These are phyloP conservation scores for Colletotrichum sublineola DNA, from an alignment of 2,329 filamentous ascomycete species.

Conservation along the genomic window DNA sequence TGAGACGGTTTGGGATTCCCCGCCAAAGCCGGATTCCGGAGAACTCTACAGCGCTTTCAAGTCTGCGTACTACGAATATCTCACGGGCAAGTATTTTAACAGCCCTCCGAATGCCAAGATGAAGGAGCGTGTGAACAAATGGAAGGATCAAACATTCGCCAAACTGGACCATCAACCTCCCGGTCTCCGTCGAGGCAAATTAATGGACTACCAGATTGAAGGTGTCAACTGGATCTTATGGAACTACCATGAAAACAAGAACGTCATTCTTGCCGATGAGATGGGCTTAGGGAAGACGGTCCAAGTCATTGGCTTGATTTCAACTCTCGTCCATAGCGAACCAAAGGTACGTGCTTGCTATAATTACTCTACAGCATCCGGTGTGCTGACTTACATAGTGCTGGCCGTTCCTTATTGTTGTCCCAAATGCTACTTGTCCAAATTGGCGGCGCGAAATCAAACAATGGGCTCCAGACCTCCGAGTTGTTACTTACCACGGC, in stretches of 20 bases:
- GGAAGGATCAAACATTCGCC: slow-evolving; percentile 75
- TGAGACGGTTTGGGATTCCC: slow-evolving; percentile 89
- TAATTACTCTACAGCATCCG: slow-evolving; percentile 18
- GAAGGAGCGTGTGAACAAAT: slow-evolving; percentile 75
- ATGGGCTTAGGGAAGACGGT: slow-evolving; percentile 99
- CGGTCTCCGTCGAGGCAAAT: slow-evolving; percentile 79
- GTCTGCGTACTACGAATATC: slow-evolving; percentile 87
- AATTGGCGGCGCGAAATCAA: slow-evolving; percentile 98
- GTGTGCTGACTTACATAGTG: slow-evolving; percentile 59
- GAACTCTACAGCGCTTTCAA: slow-evolving; percentile 84
- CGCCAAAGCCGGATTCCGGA: slow-evolving; percentile 74
- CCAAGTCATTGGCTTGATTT: slow-evolving; percentile 87
- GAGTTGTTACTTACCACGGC: slow-evolving; percentile 94
- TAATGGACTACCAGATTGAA: slow-evolving; percentile 95
- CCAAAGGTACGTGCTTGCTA: slow-evolving; percentile 58
- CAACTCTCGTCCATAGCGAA: slow-evolving; percentile 76
- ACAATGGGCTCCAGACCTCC: slow-evolving; percentile 87
- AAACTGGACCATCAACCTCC: slow-evolving; percentile 80
- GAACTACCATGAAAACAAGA: slow-evolving; percentile 86
- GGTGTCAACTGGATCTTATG: slow-evolving; percentile 96
- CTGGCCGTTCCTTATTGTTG: slow-evolving; percentile 93
- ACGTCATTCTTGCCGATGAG: slow-evolving; percentile 93
- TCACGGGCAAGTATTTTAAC: slow-evolving; percentile 80
- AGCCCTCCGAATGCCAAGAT: slow-evolving; percentile 70
- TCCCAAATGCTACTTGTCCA: slow-evolving; percentile 94